phyloP scores from a whole-genome alignment of 257 asterid species.

The Solanum acaule region DNA sequence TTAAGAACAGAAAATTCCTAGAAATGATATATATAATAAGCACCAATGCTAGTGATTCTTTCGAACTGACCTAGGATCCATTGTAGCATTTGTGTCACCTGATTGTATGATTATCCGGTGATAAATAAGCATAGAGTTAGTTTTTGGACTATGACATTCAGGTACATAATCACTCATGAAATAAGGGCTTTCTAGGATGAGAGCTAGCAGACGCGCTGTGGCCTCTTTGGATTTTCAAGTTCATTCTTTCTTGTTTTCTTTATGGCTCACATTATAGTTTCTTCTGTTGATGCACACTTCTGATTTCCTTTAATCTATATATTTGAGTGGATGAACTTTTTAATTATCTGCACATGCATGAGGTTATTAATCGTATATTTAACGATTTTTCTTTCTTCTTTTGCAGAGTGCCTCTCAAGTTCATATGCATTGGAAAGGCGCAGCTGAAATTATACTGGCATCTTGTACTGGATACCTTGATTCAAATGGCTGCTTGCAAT shows the following conservation, averaged over 20 bases:
- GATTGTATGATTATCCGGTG: neutral
- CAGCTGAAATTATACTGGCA: slow-evolving; percentile 84
- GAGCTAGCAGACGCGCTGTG: neutral
- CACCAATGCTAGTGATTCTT: neutral
- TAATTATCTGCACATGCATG: neutral
- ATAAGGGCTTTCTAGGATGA: neutral
- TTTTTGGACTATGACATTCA: neutral
- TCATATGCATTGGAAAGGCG: slow-evolving; percentile 97
- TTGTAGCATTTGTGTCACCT: neutral
- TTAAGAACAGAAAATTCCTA: neutral
- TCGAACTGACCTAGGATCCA: neutral
- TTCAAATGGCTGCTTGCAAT: slow-evolving; percentile 45
- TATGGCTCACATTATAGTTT: neutral
- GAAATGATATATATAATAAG: neutral
- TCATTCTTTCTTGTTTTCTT: neutral
- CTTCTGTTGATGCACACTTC: neutral
- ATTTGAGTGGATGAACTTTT: neutral
- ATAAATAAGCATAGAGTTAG: neutral
- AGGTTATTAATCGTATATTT: neutral
- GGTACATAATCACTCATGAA: neutral
- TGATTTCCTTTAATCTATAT: neutral
- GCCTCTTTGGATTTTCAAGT: neutral
- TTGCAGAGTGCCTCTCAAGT: slow-evolving; percentile 65
- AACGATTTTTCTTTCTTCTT: neutral
- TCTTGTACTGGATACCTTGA: slow-evolving; percentile 56